phyloP scores from a whole-genome alignment of 768 basidiomycete genomes.

The Tephrocybe sp. region DNA sequence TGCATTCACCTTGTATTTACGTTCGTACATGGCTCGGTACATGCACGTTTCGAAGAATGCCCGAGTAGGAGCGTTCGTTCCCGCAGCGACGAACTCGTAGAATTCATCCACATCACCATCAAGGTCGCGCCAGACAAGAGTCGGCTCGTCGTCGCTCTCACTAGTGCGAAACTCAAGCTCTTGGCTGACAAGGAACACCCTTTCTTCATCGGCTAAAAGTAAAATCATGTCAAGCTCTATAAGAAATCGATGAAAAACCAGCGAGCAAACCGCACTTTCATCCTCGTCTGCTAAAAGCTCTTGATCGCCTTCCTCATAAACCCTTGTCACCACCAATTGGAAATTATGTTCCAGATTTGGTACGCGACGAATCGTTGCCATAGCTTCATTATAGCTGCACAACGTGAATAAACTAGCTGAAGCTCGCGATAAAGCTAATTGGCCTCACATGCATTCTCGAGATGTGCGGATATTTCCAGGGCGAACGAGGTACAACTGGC shows the following conservation, averaged over 20 bases:
- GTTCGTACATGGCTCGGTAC: slow-evolving; percentile 95
- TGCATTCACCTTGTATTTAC: slow-evolving; percentile 77
- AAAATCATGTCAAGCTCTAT: neutral
- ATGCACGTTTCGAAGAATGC: slow-evolving; percentile 93
- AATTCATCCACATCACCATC: slow-evolving; percentile 90
- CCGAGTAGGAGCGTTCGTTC: slow-evolving; percentile 76
- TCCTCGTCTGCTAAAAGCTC: slow-evolving; percentile 93
- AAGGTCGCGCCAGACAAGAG: slow-evolving; percentile 89
- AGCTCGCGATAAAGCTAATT: neutral
- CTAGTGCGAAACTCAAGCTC: slow-evolving; percentile 84
- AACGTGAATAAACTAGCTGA: slow-evolving; percentile 2
- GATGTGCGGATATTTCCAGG: slow-evolving; percentile 89
- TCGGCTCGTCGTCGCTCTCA: slow-evolving; percentile 70
- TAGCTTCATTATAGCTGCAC: slow-evolving; percentile 89
- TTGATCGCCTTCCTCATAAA: slow-evolving; percentile 96
- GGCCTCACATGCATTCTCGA: slow-evolving; percentile 92
- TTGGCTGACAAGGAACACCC: slow-evolving; percentile 87
- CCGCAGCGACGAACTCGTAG: slow-evolving; percentile 86
- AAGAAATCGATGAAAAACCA: slow-evolving; percentile 7
- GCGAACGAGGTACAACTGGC: slow-evolving; percentile 87
- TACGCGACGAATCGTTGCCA: slow-evolving; percentile 87
- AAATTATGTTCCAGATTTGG: slow-evolving; percentile 75
- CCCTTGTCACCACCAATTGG: slow-evolving; percentile 93
- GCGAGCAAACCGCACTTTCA: slow-evolving; percentile 50
- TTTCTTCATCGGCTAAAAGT: slow-evolving; percentile 83